Conservation (phyloP, 129 eudicot genomes). For the Heracleum sosnowskyi region DNA sequence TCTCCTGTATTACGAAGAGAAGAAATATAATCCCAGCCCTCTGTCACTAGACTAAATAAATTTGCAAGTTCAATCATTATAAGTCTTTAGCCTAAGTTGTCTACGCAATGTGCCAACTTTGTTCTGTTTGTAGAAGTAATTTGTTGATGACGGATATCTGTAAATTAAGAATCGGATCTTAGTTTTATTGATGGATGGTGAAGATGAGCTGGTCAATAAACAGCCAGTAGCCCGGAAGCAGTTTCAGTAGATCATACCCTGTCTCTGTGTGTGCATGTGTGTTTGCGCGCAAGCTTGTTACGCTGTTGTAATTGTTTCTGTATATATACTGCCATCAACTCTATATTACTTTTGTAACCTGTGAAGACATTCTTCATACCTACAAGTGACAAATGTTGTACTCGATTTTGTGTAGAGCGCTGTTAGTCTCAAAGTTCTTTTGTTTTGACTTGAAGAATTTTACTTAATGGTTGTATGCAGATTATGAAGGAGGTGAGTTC, state of each 20-base stretch:
- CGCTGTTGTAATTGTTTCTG: background rate
- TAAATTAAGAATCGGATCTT: background rate
- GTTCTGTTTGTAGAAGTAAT: background rate
- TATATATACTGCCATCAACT: background rate
- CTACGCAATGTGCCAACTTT: background rate
- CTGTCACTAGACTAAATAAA: background rate
- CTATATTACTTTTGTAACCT: background rate
- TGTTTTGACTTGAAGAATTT: background rate
- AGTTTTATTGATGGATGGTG: background rate
- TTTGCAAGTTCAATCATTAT: background rate
- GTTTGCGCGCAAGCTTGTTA: background rate
- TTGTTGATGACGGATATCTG: background rate
- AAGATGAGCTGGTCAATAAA: background rate
- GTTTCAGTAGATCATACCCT: background rate
- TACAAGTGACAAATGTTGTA: background rate
- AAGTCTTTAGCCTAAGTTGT: background rate
- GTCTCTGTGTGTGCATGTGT: background rate
- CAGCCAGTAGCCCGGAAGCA: background rate
- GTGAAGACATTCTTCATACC: background rate
- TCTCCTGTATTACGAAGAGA: background rate
- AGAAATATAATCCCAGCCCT: background rate
- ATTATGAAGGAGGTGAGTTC: conserved; percentile 54
- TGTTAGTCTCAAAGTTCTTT: background rate
- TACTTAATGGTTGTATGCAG: conserved; percentile 29
- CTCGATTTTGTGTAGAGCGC: background rate